Percentiles rank a stretch among this genome's conserved stretches.
These are phyloP conservation scores for Moesziomyces sp. DNA, from an alignment of 1,284 basidiomycete species.

Conservation along the genomic window DNA sequence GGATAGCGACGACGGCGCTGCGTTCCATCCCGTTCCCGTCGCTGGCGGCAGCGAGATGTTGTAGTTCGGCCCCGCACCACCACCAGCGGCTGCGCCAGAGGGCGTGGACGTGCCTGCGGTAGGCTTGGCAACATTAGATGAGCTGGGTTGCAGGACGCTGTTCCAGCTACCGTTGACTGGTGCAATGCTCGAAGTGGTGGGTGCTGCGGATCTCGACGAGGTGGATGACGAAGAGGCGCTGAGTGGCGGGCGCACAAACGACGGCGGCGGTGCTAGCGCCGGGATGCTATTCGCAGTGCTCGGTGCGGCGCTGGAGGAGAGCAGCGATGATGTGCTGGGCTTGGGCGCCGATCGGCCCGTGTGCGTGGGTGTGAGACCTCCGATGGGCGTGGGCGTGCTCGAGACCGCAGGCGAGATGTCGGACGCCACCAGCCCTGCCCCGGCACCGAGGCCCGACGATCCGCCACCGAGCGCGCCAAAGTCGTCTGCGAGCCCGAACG, in stretches of 20 bases:
- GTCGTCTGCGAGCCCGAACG: conserved; percentile 46
- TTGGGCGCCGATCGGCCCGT: conserved; percentile 20
- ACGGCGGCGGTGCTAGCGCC: conserved; percentile 26
- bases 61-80: conserved; percentile 49
- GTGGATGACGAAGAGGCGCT: conserved; percentile 15
- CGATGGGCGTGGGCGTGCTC: conserved; percentile 11
- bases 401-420: conserved; percentile 36
- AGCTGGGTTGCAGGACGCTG: conserved; percentile 27
- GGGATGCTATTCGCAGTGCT: conserved; percentile 2
- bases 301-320: not conserved
- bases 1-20: not conserved
- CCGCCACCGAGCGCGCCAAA: conserved; percentile 9
- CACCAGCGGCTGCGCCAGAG: not conserved
- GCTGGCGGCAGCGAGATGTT: conserved; percentile 52
- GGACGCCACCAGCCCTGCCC: conserved; percentile 12
- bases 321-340: conserved; percentile 10
- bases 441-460: not conserved
- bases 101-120: not conserved
- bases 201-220: not conserved
- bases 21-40: conserved; percentile 21
- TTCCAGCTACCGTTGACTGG: conserved; percentile 17
- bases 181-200: not conserved
- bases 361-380: conserved; percentile 41
- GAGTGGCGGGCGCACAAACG: conserved; percentile 16
- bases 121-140: conserved; percentile 6